Base-by-base conservation (phyloP, 371 early-diverging fungal species). In the Mucor saturninus region DNA sequence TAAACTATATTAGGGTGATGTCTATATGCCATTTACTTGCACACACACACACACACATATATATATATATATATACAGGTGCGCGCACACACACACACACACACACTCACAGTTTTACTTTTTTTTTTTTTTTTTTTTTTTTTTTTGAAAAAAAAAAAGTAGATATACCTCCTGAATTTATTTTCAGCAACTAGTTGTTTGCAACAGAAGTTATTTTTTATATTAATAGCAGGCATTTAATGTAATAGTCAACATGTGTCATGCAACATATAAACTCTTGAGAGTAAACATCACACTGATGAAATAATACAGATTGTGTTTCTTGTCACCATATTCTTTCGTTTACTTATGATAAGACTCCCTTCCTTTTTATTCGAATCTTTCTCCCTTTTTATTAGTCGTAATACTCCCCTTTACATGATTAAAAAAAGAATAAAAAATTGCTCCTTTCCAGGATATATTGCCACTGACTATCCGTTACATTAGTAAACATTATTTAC, bases 1-100 rank as follows among this genome's bases (percentile, higher is more conserved):
- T 15, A 42, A 29, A 39, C 29, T 55, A 40, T 55, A 39, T 55
- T 46, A 55, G 26, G 42, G 55, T 55, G 55, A 21, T 55, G 42
- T 37, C 40, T 55, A 11, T 40, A 42, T 55, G 40, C 42, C 42
- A 40, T 55, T 28, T 42, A 42, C 40, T 9, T 26, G n/a, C 35
- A 26, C 30, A 29, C 42, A n/a, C 11, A 42, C 42, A 11, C 42
- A 42, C 42, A 11, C n/a, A 42, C 42, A 46, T 14, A 50, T 3
- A 13, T 21, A 13, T 28, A 50, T 21, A 50, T 30, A 30, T 50
- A 29, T 21, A 21, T 21, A 21, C 1, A 21, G 21, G 21, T 21
- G 21, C 21, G 21, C 21, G 1, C 21, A 21, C 21, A 21, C 21
- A 21, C 21, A 21, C 21, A 21, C 21, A 21, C 21, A 21, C 21